These are phyloP conservation scores for Agastache rugosa DNA, from an alignment of 257 asterid genomes.

Conservation along the genomic window DNA sequence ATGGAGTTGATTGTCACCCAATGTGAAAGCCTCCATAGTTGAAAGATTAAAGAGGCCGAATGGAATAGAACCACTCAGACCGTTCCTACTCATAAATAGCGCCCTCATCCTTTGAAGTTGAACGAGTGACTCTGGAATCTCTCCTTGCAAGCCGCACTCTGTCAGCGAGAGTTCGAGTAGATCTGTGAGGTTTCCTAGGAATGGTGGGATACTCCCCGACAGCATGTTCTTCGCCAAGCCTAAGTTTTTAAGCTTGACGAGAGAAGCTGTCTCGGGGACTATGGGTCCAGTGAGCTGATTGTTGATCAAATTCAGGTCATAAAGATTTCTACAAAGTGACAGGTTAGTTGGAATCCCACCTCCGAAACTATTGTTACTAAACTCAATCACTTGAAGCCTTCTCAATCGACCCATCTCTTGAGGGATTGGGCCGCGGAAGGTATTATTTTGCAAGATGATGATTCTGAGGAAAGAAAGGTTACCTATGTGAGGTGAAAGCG, in stretches of 20 bases:
- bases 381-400: not conserved
- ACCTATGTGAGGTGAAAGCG: not conserved
- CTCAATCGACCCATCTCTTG: not conserved
- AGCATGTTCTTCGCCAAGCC: not conserved
- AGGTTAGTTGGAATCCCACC: not conserved
- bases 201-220: not conserved
- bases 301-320: not conserved
- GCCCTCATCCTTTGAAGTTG: not conserved
- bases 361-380: not conserved
- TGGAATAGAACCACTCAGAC: not conserved
- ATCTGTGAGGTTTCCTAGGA: not conserved
- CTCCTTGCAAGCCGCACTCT: not conserved
- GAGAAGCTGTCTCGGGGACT: no score
- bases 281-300: no score
- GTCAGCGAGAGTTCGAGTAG: not conserved
- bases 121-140: not conserved
- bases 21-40: not conserved
- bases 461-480: not conserved
- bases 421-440: slow-evolving; percentile 6
- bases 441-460: not conserved
- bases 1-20: not conserved
- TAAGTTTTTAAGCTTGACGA: no score
- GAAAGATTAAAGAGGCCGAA: not conserved
- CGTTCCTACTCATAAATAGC: not conserved
- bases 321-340: not conserved